Base-by-base conservation (phyloP, 805 yeast species). In the Tetrapisispora nanseiensis region DNA sequence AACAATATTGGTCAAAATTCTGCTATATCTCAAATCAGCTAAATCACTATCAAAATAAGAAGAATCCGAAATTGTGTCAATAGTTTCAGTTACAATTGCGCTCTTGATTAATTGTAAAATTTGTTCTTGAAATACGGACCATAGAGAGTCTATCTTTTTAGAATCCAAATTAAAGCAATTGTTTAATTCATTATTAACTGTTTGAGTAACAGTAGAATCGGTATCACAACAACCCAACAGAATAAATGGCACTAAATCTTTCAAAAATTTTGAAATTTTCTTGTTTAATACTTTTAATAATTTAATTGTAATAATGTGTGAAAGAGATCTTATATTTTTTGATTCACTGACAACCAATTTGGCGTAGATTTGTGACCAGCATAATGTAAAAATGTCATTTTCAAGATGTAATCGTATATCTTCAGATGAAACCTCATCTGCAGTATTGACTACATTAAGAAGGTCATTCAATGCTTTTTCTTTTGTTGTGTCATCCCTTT, bases 341-440 rank as follows among this genome's bases (percentile, higher is more conserved):
- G 89, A 78, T 41, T 75, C 76, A 46, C 84, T 92, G 6, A 82
- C 69, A 2, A 92, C 71, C 23, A 89, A 64, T 54, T 86, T 85
- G 0, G 96, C 82, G 54, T 85, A 90, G 18, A 86, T 50, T 59
- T 86, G 95, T 36, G 85, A 70, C 95, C 86, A 85, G 29, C 78
- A 72, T 40, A 69, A 70, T n/a, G 72, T 59, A 16, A 73, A 71
- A 21, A 75, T 51, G 41, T 79, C 83, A 47, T 80, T 80, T 68
- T 55, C 35, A 1, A 39, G 13, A 15, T 39, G 26, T 6, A 2
- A 16, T 12, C 18, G 32, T 3, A 24, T 7, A 11, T 24, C n/a
- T 18, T n/a, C 23, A 15, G 29, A 16, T 13, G 43, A 37, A 23
- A 48, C 57, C 45, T 12, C 52, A 5, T 37, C 46, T 12, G 37